Conservation (phyloP, 1,284 basidiomycete species). For the Grifola frondosa region DNA sequence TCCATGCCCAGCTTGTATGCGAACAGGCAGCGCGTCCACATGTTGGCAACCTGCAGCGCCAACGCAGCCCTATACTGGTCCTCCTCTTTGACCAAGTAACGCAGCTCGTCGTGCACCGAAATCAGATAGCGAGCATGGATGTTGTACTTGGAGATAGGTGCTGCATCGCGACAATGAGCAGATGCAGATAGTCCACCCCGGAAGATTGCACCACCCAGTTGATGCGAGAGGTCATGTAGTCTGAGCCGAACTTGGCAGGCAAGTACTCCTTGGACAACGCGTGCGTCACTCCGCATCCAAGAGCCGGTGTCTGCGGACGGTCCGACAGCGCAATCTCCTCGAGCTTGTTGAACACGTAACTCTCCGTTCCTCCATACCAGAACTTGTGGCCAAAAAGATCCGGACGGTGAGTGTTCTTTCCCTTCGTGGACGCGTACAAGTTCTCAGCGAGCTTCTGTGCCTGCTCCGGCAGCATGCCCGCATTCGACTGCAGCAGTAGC, state of each 20-base stretch:
- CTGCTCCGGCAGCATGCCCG: slow-evolving; percentile 75
- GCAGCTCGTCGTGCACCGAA: slow-evolving; percentile 96
- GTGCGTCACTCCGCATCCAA: slow-evolving; percentile 92
- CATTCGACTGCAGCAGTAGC: slow-evolving; percentile 85
- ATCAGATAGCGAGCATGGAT: slow-evolving; percentile 94
- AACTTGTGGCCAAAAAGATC: slow-evolving; percentile 80
- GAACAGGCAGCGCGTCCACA: slow-evolving; percentile 94
- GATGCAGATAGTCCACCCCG: slow-evolving; percentile 96
- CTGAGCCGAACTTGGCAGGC: slow-evolving; percentile 72
- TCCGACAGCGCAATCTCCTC: slow-evolving; percentile 93
- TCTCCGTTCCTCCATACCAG: slow-evolving; percentile 98
- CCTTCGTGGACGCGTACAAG: slow-evolving; percentile 93
- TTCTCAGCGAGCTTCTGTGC: slow-evolving; percentile 84
- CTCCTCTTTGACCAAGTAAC: slow-evolving; percentile 88
- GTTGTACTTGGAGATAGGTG: slow-evolving; percentile 81
- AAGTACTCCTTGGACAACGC: slow-evolving; percentile 90
- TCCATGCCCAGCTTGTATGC: slow-evolving; percentile 94
- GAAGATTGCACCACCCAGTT: slow-evolving; percentile 99
- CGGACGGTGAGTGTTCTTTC: slow-evolving; percentile 74
- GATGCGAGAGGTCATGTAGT: slow-evolving; percentile 95
- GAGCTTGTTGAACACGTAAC: slow-evolving; percentile 98
- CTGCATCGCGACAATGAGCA: slow-evolving; percentile 95
- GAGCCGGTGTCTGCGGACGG: slow-evolving; percentile 86
- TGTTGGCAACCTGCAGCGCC: slow-evolving; percentile 94
- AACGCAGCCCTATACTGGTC: slow-evolving; percentile 88